phyloP scores from a whole-genome alignment of 1,284 basidiomycete species.

The Naganishia sp. region DNA sequence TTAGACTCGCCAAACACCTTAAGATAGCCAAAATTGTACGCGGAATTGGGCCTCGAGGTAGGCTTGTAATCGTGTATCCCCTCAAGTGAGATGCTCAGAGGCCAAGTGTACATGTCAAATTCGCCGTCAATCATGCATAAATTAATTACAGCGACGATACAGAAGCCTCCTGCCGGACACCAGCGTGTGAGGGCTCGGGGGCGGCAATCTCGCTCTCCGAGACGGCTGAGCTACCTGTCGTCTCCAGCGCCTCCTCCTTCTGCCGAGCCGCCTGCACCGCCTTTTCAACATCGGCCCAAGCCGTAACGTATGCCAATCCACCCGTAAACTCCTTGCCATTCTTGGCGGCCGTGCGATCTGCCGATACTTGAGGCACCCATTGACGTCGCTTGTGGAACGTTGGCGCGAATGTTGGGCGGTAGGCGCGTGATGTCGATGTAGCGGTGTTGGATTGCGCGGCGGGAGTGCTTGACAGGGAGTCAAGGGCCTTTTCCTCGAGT shows the following conservation, averaged over 20 bases:
- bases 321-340: constrained; percentile 41
- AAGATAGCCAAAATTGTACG: too few species aligned
- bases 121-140: too few species aligned
- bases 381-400: constrained; percentile 35
- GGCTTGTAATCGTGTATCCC: too few species aligned
- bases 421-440: constrained; percentile 34
- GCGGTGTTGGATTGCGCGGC: constrained; percentile 29
- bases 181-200: neutral
- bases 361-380: constrained; percentile 41
- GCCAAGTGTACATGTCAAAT: too few species aligned
- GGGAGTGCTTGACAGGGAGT: constrained; percentile 32
- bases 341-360: constrained; percentile 31
- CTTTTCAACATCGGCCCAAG: constrained; percentile 40
- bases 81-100: too few species aligned
- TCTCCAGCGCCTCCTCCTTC: neutral
- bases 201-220: neutral
- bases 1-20: too few species aligned
- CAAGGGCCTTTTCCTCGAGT: constrained; percentile 40
- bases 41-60: too few species aligned
- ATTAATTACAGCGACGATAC: constrained; percentile 16
- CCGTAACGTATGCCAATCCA: constrained; percentile 43
- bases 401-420: constrained; percentile 27
- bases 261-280: constrained; percentile 18
- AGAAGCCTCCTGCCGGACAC: constrained; percentile 20
- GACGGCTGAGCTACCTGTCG: neutral